These are phyloP conservation scores for Platanus orientalis DNA, from an alignment of 164 flowering plant species.

Conservation along the genomic window DNA sequence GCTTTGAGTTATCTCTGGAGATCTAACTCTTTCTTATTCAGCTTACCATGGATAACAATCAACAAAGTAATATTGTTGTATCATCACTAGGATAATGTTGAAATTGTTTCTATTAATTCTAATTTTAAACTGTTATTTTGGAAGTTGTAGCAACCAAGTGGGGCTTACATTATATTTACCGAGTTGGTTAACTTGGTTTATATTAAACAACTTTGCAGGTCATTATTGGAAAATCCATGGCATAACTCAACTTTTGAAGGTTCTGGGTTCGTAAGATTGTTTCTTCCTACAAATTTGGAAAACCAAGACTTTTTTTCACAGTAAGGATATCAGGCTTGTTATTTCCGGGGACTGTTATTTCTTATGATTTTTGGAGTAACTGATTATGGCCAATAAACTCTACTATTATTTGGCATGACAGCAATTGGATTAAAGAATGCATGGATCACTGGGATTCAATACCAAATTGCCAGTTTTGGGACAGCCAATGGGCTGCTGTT, in stretches of 20 bases:
- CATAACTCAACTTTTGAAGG: constrained; percentile 95
- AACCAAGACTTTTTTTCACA: constrained; percentile 76
- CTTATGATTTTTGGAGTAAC: constrained; percentile 4
- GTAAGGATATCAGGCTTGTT: constrained; percentile 39
- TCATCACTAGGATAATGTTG: background rate
- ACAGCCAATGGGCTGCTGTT: constrained; percentile 85
- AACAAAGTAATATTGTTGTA: no score
- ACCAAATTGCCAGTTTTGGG: constrained; percentile 95
- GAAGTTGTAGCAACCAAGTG: background rate
- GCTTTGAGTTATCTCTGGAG: no score
- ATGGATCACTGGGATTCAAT: constrained; percentile 68
- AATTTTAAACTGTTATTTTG: background rate
- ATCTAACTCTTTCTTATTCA: no score
- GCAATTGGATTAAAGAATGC: constrained; percentile 62
- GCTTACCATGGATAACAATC: no score
- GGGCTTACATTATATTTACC: background rate
- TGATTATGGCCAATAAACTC: constrained; percentile 1
- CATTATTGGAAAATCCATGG: constrained; percentile 92
- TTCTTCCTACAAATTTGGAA: constrained; percentile 86
- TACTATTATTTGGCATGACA: constrained; percentile 27
- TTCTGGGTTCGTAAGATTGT: constrained; percentile 83
- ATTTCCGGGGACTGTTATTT: background rate
- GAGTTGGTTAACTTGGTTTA: background rate
- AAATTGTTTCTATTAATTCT: background rate
- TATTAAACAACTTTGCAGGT: constrained; percentile 36